Evolutionary conservation across 805 yeast genomes (phyloP).

Genomic region (Ascoidea rubescens): DNA sequence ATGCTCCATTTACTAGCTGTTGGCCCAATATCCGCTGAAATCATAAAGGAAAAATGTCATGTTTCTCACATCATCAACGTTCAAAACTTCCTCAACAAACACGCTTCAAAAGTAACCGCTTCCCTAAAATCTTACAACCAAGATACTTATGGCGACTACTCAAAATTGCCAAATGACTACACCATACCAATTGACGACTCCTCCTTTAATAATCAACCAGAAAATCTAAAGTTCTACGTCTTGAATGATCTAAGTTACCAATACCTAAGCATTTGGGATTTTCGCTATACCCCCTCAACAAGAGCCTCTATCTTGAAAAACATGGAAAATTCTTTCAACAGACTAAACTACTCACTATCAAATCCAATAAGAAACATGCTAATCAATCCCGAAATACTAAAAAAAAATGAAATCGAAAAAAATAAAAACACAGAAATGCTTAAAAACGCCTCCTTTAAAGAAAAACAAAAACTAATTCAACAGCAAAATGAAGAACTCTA

Average conservation of each 20-base stretch:
- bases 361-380: slow-evolving; percentile 8
- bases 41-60: slow-evolving; percentile 5
- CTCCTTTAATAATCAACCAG: neutral
- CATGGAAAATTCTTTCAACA: slow-evolving; percentile 6
- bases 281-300: slow-evolving; percentile 4
- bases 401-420: slow-evolving; percentile 1
- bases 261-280: slow-evolving; percentile 8
- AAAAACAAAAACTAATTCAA: neutral
- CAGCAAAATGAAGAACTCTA: neutral
- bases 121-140: neutral
- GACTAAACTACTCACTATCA: slow-evolving; percentile 1
- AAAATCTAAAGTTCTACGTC: slow-evolving; percentile 3
- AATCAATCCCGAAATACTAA: slow-evolving; percentile 5
- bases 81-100: slow-evolving; percentile 1
- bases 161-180: neutral
- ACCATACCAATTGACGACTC: neutral
- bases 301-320: slow-evolving; percentile 4
- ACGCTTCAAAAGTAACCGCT: neutral
- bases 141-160: slow-evolving; percentile 2
- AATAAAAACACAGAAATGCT: slow-evolving; percentile 1
- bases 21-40: slow-evolving; percentile 6
- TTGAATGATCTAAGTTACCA: slow-evolving; percentile 8
- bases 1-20: slow-evolving; percentile 10
- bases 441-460: neutral
- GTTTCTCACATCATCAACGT: neutral